Percentiles rank a stretch among this genome's conserved stretches.
These are phyloP conservation scores for Ustilago cynodontis DNA, from an alignment of 1,284 basidiomycete species.

Conservation along the genomic window DNA sequence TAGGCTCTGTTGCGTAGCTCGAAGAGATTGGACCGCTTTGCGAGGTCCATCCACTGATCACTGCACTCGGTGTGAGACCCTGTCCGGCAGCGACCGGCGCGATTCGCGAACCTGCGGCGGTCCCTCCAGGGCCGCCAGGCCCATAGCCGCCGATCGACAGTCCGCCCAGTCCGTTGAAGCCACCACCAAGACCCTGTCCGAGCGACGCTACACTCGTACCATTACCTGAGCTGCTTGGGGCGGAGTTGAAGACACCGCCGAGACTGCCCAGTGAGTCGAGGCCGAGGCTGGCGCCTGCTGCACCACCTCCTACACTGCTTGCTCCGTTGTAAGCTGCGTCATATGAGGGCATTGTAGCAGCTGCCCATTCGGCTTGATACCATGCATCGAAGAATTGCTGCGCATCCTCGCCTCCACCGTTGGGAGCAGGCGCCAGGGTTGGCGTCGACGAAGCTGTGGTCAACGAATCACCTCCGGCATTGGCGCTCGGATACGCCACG, in stretches of 20 bases:
- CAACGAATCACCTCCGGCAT: conserved; percentile 12
- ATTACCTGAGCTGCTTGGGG: neutral
- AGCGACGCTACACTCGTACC: conserved; percentile 5
- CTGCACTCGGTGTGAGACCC: conserved; percentile 26
- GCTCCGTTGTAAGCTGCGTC: conserved; percentile 46
- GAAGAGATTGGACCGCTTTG: conserved; percentile 16
- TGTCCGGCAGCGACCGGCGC: neutral
- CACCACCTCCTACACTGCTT: conserved; percentile 33
- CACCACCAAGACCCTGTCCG: conserved; percentile 39
- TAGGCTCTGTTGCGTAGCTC: conserved; percentile 15
- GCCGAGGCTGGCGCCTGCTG: conserved; percentile 37
- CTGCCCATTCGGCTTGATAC: conserved; percentile 57
- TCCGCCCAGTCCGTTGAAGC: conserved; percentile 40
- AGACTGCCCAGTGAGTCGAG: conserved; percentile 37
- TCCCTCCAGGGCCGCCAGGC: neutral
- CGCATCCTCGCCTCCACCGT: conserved; percentile 49
- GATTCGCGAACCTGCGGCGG: neutral
- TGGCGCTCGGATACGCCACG: conserved; percentile 8
- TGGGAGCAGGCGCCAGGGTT: conserved; percentile 14
- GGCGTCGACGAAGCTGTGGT: conserved; percentile 44
- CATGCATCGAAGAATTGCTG: conserved; percentile 55
- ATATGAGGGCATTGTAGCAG: conserved; percentile 51
- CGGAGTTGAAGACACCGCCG: conserved; percentile 21
- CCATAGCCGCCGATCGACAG: conserved; percentile 29
- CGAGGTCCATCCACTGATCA: conserved; percentile 33